Evolutionary conservation across 139 green algal species (phyloP).

Genomic region (Trebouxia sp.): DNA sequence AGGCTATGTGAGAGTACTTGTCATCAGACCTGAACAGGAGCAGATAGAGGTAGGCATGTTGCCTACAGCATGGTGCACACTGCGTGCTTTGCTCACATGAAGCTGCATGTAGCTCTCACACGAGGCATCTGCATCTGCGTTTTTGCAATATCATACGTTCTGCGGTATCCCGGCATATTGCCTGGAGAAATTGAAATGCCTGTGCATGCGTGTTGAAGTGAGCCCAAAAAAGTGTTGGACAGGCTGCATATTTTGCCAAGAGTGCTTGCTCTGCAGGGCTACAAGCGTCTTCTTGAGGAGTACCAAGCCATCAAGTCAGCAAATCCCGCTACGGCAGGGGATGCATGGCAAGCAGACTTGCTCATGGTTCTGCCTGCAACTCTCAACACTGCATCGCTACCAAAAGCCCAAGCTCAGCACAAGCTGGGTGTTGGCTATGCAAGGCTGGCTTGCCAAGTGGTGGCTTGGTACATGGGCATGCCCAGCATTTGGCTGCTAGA

Average conservation of each 20-base stretch:
- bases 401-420: background rate
- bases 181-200: background rate
- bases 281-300: background rate
- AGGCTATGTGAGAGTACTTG: constrained; percentile 6
- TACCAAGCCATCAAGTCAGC: background rate
- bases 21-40: background rate
- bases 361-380: constrained; percentile 2
- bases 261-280: background rate
- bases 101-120: too few relatives aligned
- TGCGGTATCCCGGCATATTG: too few relatives aligned
- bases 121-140: too few relatives aligned
- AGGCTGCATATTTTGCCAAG: background rate
- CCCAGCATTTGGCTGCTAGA: constrained; percentile 13
- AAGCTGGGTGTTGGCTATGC: constrained; percentile 24
- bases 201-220: background rate
- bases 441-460: background rate
- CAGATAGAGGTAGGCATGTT: background rate
- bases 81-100: background rate
- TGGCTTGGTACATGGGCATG: constrained; percentile 13
- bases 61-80: background rate
- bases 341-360: background rate
- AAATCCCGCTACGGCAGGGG: background rate
- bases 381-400: background rate
- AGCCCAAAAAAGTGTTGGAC: background rate
- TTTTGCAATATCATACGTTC: too few relatives aligned